Evolutionary conservation across 2,329 filamentous ascomycete genomes (phyloP).

Genomic region (Drechslerella coelobrocha): DNA sequence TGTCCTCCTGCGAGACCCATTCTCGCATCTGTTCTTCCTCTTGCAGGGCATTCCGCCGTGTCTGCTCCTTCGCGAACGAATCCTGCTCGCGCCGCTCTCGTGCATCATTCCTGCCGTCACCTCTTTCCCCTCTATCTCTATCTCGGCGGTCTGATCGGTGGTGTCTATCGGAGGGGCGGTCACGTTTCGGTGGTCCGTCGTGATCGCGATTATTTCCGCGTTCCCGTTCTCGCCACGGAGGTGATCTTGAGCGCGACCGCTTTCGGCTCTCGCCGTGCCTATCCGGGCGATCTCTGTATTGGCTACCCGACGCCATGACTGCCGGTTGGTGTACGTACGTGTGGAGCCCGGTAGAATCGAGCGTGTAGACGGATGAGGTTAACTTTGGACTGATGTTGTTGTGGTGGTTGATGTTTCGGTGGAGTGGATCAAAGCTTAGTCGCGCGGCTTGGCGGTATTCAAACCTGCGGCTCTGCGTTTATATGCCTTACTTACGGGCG

Average conservation of each 20-base stretch:
- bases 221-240: constrained; percentile 42
- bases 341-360: background rate
- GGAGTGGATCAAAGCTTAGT: constrained; percentile 25
- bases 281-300: constrained; percentile 43
- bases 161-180: constrained; percentile 28
- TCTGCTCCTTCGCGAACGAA: constrained; percentile 54
- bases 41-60: constrained; percentile 62
- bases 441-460: constrained; percentile 23
- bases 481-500: background rate
- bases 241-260: constrained; percentile 43
- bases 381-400: constrained; percentile 4
- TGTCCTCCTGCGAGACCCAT: constrained; percentile 94
- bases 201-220: constrained; percentile 11
- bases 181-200: constrained; percentile 29
- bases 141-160: constrained; percentile 14
- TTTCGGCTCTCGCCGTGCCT: constrained; percentile 40
- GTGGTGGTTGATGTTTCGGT: background rate
- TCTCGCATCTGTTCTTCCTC: constrained; percentile 78
- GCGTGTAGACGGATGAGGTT: constrained; percentile 16
- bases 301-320: constrained; percentile 40
- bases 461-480: constrained; percentile 36
- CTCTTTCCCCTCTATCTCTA: constrained; percentile 21
- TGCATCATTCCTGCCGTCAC: background rate
- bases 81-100: constrained; percentile 52
- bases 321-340: constrained; percentile 22